Base-by-base conservation (phyloP, 352 stramenopile species). In the Phytophthora hybrid region DNA sequence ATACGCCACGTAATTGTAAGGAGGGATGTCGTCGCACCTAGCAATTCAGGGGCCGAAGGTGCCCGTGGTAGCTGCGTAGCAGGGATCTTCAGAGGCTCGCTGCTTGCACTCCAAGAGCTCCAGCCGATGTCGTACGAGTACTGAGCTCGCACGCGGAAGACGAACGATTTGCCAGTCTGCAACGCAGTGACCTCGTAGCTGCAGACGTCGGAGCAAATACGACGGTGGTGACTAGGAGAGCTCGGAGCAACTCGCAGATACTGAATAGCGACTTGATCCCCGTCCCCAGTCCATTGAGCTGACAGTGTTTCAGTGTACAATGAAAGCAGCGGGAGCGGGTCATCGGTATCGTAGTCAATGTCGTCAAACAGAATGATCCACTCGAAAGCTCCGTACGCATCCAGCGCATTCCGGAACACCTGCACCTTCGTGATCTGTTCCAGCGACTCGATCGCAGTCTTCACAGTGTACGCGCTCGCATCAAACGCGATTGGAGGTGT, bases 401-500 rank as follows among this genome's bases (percentile, higher is more conserved):
- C 52, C 16, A 81, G 67, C 7, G 21, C 55, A 14, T 71, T 76
- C 8, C 82, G 83, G 21, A 84, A 78, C 4, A 94, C 82, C 26
- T 92, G 84, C 0, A 92, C 89, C 66, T 68, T 73, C 18, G 74
- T 72, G 39, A 96, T 78, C 19, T 86, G 77, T 7, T 91, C 86
- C n/a, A 98, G 79, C 16, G 73, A 85, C 64, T 95, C 80, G 37
- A 98, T 76, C 29, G 86, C 88, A 5, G 71, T 47, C 66, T 95
- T 92, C 62, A 97, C 71, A 14, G 84, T 64, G 19, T 63, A 61
- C 37, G 79, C 86, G 34, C 74, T 90, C 34, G 91, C 90, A 70
- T 93, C 88, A 63, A 94, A 94, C 47, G 85, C 57, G 59, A 98
- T 96, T 18, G 67, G 73, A 14, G 80, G 74, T 29, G 88, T 93